Evolutionary conservation across 2,329 filamentous ascomycete species (phyloP).

Genomic region (Verticillium nonalfalfae): DNA sequence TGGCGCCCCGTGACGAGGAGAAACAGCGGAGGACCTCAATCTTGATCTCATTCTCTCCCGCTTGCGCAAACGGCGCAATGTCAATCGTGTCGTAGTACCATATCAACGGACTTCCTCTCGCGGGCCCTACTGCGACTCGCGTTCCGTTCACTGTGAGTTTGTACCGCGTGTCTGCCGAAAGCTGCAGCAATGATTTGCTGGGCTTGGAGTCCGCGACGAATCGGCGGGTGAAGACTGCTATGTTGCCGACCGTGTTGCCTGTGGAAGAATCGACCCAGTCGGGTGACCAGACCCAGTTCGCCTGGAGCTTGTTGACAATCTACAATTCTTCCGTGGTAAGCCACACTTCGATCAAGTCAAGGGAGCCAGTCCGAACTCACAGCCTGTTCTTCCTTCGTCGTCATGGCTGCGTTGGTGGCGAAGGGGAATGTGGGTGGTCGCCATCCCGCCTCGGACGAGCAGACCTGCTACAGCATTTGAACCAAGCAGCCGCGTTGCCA

Average conservation of each 20-base stretch:
- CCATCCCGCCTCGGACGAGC: not conserved
- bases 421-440: no score
- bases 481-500: not conserved
- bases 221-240: slow-evolving; percentile 22
- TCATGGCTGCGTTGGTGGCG: not conserved
- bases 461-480: not conserved
- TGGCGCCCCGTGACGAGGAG: slow-evolving; percentile 15
- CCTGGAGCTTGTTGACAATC: slow-evolving; percentile 24
- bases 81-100: slow-evolving; percentile 27
- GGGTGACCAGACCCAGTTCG: slow-evolving; percentile 30
- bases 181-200: slow-evolving; percentile 15
- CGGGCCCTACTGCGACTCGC: slow-evolving; percentile 26
- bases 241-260: slow-evolving; percentile 22
- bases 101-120: slow-evolving; percentile 22
- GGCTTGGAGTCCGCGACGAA: slow-evolving; percentile 14
- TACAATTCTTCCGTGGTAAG: slow-evolving; percentile 4
- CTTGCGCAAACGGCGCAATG: slow-evolving; percentile 15
- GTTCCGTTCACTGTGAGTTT: slow-evolving; percentile 31
- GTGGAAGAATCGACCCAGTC: slow-evolving; percentile 24
- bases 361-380: not conserved
- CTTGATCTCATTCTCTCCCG: slow-evolving; percentile 18
- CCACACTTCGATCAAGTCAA: not conserved
- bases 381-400: not conserved
- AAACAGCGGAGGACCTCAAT: slow-evolving; percentile 22
- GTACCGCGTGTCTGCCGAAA: slow-evolving; percentile 34